Conservation (phyloP, 495 filamentous ascomycete species). For the Penicillium cosmopolitanum region DNA sequence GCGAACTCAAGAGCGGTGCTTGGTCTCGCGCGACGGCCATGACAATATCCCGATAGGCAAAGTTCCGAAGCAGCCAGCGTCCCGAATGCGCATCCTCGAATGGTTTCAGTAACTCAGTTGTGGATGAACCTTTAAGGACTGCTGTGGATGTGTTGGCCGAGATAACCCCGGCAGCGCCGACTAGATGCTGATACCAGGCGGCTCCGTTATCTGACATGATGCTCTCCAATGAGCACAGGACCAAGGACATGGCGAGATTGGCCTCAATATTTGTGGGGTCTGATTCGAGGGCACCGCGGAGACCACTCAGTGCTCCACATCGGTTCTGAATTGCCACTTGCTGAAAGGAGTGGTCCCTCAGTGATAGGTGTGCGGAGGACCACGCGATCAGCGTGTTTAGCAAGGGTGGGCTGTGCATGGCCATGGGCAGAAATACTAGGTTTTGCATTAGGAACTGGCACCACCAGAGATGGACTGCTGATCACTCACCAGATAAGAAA, state of each 20-base stretch:
- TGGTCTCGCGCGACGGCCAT: slow-evolving; percentile 15
- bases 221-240: slow-evolving; percentile 20
- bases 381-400: slow-evolving; percentile 17
- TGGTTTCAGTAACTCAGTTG: background rate
- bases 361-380: slow-evolving; percentile 20
- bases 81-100: slow-evolving; percentile 17
- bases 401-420: slow-evolving; percentile 20
- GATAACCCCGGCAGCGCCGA: slow-evolving; percentile 13
- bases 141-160: slow-evolving; percentile 4
- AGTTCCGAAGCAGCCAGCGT: slow-evolving; percentile 19
- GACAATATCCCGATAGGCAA: slow-evolving; percentile 18
- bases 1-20: slow-evolving; percentile 12
- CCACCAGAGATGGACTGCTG: background rate
- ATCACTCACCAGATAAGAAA: slow-evolving; percentile 14
- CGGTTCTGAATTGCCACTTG: slow-evolving; percentile 19
- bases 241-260: slow-evolving; percentile 20
- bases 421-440: slow-evolving; percentile 18
- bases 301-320: slow-evolving; percentile 12
- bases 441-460: background rate
- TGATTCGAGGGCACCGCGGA: slow-evolving; percentile 9
- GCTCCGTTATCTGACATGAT: slow-evolving; percentile 19
- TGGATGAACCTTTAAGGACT: background rate
- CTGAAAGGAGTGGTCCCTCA: slow-evolving; percentile 14
- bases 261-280: slow-evolving; percentile 14
- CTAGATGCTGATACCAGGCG: slow-evolving; percentile 19